A percentile compares a stretch with the other conserved stretches of the same genome.
phyloP scores from a whole-genome alignment of 1,284 basidiomycete species.

The Irpex sp. region DNA sequence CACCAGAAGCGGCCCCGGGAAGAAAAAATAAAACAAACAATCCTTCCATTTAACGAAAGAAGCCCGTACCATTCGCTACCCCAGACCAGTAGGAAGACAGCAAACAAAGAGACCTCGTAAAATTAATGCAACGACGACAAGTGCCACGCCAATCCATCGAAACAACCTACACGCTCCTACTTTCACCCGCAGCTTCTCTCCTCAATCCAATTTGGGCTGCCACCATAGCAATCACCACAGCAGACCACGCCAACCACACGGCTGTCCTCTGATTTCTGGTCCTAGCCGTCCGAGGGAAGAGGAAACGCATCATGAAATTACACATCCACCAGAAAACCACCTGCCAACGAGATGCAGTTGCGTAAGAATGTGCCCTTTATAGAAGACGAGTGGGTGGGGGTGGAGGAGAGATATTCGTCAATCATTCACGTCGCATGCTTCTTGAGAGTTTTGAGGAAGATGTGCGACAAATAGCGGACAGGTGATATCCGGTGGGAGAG shows the following conservation, averaged over 20 bases:
- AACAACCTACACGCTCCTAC: not conserved
- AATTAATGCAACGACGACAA: too few species aligned
- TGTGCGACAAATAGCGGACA: not conserved
- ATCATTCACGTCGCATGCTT: not conserved
- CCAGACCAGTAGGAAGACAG: too few species aligned
- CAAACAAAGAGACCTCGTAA: too few species aligned
- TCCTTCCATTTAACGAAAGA: too few species aligned
- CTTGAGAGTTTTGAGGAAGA: not conserved
- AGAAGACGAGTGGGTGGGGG: slow-evolving; percentile 3
- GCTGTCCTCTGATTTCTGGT: not conserved
- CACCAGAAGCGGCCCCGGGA: too few species aligned
- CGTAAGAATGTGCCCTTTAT: slow-evolving; percentile 26
- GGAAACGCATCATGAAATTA: slow-evolving; percentile 26
- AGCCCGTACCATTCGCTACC: too few species aligned
- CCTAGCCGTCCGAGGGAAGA: not conserved
- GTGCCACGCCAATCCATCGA: too few species aligned
- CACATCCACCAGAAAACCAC: slow-evolving; percentile 47
- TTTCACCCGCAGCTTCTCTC: not conserved
- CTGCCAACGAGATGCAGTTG: slow-evolving; percentile 29
- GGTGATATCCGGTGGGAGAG: not conserved
- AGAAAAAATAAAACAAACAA: too few species aligned
- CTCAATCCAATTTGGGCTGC: not conserved
- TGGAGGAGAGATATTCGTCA: not conserved
- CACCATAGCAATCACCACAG: not conserved
- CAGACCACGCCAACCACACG: not conserved